Conservation (phyloP, 371 early-diverging fungal species). For the Lichtheimia corymbifera region DNA sequence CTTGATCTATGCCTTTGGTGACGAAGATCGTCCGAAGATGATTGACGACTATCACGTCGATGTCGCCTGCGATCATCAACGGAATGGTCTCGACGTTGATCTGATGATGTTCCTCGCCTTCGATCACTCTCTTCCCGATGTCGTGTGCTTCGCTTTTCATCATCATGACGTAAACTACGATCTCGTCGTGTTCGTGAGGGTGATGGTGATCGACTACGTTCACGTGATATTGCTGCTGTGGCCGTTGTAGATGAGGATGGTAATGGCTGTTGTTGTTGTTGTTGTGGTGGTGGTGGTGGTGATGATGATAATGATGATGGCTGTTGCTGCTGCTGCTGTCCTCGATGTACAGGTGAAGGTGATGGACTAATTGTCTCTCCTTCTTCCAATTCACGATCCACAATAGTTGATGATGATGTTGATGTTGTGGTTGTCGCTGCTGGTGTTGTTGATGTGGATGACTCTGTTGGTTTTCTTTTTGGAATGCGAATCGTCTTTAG, state of each 20-base stretch:
- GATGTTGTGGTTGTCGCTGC: too few relatives aligned
- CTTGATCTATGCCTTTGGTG: constrained; percentile 5
- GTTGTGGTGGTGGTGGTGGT: constrained; percentile 2
- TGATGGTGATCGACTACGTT: constrained; percentile 2
- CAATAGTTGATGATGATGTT: not conserved
- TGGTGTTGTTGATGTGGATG: not conserved
- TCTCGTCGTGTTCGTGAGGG: constrained; percentile 3
- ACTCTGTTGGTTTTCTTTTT: constrained; percentile 9
- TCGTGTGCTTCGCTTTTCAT: constrained; percentile 4
- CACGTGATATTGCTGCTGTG: not conserved
- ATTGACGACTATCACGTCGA: constrained; percentile 13
- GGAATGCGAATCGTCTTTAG: constrained; percentile 10
- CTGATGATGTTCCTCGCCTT: constrained; percentile 2
- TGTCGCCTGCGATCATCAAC: constrained; percentile 11
- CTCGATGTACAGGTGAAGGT: constrained; percentile 11
- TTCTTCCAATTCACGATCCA: constrained; percentile 22
- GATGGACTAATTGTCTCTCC: constrained; percentile 26
- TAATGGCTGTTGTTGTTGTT: not conserved
- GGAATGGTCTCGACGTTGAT: constrained; percentile 3
- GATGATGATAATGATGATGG: not conserved
- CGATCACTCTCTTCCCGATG: constrained; percentile 5
- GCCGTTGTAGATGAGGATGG: not conserved
- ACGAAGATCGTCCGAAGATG: constrained; percentile 7
- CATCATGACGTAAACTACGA: not conserved
- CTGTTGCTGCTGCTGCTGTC: not conserved